Percentiles rank a stretch among this genome's conserved stretches.
phyloP scores from a whole-genome alignment of 2,329 filamentous ascomycete species.

The Ophiocordyceps camponoti-leonardi region DNA sequence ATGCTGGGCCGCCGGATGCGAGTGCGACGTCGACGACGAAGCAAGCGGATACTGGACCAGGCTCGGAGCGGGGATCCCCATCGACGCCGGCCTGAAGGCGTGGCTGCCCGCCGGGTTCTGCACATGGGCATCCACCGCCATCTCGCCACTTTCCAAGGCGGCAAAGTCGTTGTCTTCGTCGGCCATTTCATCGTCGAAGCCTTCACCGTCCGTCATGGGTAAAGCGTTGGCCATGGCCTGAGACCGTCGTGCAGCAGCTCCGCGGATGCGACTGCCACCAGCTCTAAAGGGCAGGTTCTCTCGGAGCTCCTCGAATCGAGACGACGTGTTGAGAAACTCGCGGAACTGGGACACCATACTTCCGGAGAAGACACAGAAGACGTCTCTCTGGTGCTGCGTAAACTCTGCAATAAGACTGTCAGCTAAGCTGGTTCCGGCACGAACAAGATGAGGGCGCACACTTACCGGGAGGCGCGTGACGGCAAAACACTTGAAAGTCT shows the following conservation, averaged over 20 bases:
- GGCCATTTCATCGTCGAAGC: slow-evolving; percentile 23
- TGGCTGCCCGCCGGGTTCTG: slow-evolving; percentile 6
- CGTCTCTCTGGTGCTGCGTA: slow-evolving; percentile 82
- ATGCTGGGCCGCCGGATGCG: slow-evolving; percentile 6
- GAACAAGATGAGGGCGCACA: neutral
- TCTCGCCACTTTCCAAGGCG: slow-evolving; percentile 20
- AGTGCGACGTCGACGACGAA: slow-evolving; percentile 4
- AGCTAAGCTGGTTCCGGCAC: too few relatives aligned
- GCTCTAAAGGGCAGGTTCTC: slow-evolving; percentile 11
- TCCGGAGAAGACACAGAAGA: slow-evolving; percentile 96
- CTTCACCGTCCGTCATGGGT: slow-evolving; percentile 12
- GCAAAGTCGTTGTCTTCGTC: slow-evolving; percentile 29
- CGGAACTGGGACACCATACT: slow-evolving; percentile 64
- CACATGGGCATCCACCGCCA: slow-evolving; percentile 16
- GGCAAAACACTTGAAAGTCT: slow-evolving; percentile 72
- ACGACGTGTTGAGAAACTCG: slow-evolving; percentile 50
- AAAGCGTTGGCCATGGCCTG: slow-evolving; percentile 6
- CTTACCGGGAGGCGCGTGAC: slow-evolving; percentile 61
- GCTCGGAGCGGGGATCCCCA: slow-evolving; percentile 9
- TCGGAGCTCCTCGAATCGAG: slow-evolving; percentile 27
- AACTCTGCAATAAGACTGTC: too few relatives aligned
- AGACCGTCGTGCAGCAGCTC: slow-evolving; percentile 3
- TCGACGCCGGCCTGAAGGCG: slow-evolving; percentile 4
- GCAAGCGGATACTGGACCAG: slow-evolving; percentile 9
- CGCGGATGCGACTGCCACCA: slow-evolving; percentile 3